phyloP scores from a whole-genome alignment of 2,329 filamentous ascomycete species.

The Aspergillus uvarum region DNA sequence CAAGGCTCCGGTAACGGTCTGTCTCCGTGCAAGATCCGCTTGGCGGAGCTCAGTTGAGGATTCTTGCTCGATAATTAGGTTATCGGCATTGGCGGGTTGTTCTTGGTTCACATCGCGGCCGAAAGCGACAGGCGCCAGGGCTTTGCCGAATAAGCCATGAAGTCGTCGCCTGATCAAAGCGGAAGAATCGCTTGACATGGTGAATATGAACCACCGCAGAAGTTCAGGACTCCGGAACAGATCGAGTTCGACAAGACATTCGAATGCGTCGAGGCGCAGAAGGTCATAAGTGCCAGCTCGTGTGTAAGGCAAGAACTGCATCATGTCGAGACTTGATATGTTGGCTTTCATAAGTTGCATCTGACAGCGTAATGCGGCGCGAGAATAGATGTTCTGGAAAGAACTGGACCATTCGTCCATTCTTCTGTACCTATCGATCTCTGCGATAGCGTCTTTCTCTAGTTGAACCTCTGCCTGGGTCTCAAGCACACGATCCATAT shows the following conservation, averaged over 20 bases:
- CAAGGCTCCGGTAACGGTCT: conserved; percentile 59
- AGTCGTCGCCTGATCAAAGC: conserved; percentile 57
- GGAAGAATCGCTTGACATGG: conserved; percentile 57
- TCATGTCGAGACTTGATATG: conserved; percentile 52
- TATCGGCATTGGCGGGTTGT: conserved; percentile 35
- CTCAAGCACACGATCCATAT: conserved; percentile 50
- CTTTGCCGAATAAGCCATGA: conserved; percentile 53
- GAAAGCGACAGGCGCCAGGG: conserved; percentile 59
- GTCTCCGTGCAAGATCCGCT: conserved; percentile 54
- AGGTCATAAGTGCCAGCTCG: conserved; percentile 59
- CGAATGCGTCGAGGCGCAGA: conserved; percentile 60
- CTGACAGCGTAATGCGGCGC: conserved; percentile 61
- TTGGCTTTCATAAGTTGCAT: conserved; percentile 55
- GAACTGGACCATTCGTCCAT: conserved; percentile 68
- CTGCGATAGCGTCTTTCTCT: conserved; percentile 57
- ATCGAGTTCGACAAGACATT: conserved; percentile 57
- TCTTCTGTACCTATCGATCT: conserved; percentile 62
- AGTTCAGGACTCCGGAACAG: conserved; percentile 53
- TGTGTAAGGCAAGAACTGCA: conserved; percentile 63
- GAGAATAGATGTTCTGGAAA: conserved; percentile 64
- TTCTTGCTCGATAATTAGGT: conserved; percentile 60
- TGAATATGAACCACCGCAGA: conserved; percentile 57
- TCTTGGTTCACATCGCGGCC: conserved; percentile 46
- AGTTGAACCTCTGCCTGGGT: conserved; percentile 56
- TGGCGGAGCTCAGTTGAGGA: conserved; percentile 52